These are phyloP conservation scores for Mycena haematopus DNA, from an alignment of 768 basidiomycete genomes.

Conservation along the genomic window DNA sequence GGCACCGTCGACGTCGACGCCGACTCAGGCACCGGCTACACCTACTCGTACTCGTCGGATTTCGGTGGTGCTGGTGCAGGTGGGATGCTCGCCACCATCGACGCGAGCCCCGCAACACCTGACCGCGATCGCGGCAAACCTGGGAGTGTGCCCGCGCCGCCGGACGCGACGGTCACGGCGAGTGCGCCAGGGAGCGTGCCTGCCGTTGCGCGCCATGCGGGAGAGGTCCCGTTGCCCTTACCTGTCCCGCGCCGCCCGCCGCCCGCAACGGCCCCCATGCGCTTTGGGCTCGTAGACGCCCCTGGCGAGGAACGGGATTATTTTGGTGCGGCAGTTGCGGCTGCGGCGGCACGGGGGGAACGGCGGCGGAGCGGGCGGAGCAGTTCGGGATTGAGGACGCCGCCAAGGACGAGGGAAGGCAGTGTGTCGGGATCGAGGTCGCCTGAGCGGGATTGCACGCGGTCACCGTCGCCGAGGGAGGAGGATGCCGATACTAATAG, in stretches of 20 bases:
- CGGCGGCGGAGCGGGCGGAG: not conserved
- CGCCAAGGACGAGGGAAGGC: constrained; percentile 21
- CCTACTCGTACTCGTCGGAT: not conserved
- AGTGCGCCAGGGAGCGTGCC: constrained; percentile 4
- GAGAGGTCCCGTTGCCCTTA: not conserved
- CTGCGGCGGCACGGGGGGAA: not conserved
- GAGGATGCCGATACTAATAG: too few species aligned
- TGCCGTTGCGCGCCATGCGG: not conserved
- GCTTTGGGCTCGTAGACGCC: not conserved
- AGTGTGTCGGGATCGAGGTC: constrained; percentile 9
- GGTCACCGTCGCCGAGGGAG: not conserved
- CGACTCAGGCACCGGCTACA: not conserved
- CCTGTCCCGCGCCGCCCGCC: constrained; percentile 16
- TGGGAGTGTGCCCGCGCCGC: not conserved
- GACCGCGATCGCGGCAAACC: not conserved
- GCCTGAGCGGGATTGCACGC: not conserved
- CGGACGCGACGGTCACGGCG: not conserved
- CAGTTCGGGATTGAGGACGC: constrained; percentile 21
- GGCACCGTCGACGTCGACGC: constrained; percentile 72
- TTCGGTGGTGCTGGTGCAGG: not conserved
- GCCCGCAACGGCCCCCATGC: constrained; percentile 34
- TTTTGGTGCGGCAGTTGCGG: constrained; percentile 7
- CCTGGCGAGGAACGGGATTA: constrained; percentile 10
- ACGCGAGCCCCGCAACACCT: constrained; percentile 24
- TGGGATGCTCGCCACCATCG: constrained; percentile 22